phyloP scores from a whole-genome alignment of 148 eudicot species.

The Selenicereus undatus region DNA sequence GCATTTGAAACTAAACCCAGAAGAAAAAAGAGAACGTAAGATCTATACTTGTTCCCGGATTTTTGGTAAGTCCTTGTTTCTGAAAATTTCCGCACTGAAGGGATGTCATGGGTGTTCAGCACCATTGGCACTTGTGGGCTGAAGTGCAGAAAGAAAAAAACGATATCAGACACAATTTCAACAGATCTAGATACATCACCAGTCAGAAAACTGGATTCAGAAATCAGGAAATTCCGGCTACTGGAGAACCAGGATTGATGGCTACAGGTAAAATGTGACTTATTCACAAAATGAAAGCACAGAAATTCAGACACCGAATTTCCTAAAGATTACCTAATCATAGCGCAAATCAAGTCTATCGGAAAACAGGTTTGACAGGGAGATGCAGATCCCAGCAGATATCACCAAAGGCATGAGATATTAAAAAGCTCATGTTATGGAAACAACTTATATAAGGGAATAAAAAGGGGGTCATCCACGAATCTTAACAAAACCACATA shows the following conservation, averaged over 20 bases:
- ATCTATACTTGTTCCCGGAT: conserved; percentile 23
- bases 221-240: not conserved
- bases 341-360: not conserved
- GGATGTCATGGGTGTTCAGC: conserved; percentile 16
- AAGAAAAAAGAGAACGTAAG: not conserved
- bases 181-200: not conserved
- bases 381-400: conserved; percentile 11
- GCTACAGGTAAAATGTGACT: not conserved
- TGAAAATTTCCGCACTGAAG: conserved; percentile 16
- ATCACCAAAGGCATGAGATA: not conserved
- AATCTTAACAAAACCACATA: not conserved
- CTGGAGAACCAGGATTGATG: not conserved
- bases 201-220: not conserved
- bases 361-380: not conserved
- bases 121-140: conserved; percentile 12
- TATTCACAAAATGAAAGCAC: not conserved
- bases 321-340: not conserved
- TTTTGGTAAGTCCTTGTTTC: conserved; percentile 19
- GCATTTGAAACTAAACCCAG: not conserved
- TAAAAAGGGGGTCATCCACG: not conserved
- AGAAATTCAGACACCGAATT: not conserved
- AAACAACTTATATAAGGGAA: not conserved
- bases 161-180: not conserved
- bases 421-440: not conserved
- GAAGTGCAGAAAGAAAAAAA: conserved; percentile 9